Evolutionary conservation across 345 rosid genomes (phyloP), one percentile per base, ranked within the genome.

Genomic region (Syzygium aromaticum): DNA sequence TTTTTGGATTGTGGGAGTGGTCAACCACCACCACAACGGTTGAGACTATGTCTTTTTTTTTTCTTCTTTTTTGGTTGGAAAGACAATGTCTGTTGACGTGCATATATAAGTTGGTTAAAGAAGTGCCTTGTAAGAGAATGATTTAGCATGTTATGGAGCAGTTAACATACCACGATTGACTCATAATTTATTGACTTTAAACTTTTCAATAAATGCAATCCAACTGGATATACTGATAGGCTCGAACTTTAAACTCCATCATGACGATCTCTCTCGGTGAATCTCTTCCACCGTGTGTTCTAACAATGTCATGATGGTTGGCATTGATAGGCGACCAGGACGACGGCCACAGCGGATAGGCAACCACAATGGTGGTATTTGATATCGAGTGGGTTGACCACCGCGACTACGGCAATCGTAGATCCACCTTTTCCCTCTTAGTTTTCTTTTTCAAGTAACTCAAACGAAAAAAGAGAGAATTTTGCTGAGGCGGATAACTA

Each of bases 101-200:
- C 49, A 33, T 33, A 12, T 33, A 33, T 67, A 67, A 67, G 22
- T 19, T 10, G 14, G 23, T 33, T 19, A 9, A 67, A 21, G 3
- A 33, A 17, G 4, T 73, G 1, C 1, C 38, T 6, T 0, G 0
- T 33, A 3, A 4, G 6, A 64, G 25, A 8, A 4, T 33, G 33
- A 73, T 73, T 43, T 33, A 73, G 6, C 22, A 11, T 7, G 11
- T 73, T 2, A 3, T 33, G 3, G 5, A 73, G 1, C 3, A 33
- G 5, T 67, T 67, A 8, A 16, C 8, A 43, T 43, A 67, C 33
- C 11, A 8, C 6, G 0, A 3, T 1, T 17, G 1, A 1, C 6
- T 3, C 5, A 17, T 8, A 2, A 67, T 12, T 30, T 11, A 1
- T 2, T 5, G 5, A 3, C 4, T 30, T 67, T 67, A 30, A 3